Conservation (phyloP, 495 filamentous ascomycete species). For the Haplographium delicatum region DNA sequence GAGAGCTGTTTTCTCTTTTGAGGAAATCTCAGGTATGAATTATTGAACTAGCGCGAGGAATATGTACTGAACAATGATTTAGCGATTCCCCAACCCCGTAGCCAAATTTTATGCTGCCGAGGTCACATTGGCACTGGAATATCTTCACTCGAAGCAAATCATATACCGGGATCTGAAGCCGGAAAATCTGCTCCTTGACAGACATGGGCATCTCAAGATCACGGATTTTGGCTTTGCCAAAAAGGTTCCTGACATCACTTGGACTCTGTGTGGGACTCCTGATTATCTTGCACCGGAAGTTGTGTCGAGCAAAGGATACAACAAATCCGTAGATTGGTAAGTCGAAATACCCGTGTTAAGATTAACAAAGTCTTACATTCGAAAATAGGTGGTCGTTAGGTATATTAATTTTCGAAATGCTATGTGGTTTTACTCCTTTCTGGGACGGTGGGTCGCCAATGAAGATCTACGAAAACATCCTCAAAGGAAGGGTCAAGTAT, state of each 20-base stretch:
- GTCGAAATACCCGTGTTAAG: conserved; percentile 28
- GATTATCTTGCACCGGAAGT: conserved; percentile 98
- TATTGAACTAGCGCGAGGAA: not conserved
- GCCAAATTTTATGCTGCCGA: conserved; percentile 99
- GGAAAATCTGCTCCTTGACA: conserved; percentile 90
- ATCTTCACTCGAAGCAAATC: conserved; percentile 90
- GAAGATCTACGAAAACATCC: conserved; percentile 99
- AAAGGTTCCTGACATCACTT: conserved; percentile 96
- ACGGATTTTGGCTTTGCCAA: conserved; percentile 99
- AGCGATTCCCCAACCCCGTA: conserved; percentile 98
- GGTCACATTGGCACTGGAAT: conserved; percentile 91
- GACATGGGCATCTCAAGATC: conserved; percentile 96
- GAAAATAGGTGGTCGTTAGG: conserved; percentile 90
- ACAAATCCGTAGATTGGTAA: conserved; percentile 98
- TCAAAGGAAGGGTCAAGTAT: conserved; percentile 90
- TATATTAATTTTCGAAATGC: conserved; percentile 99
- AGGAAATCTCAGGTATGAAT: conserved; percentile 87
- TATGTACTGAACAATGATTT: conserved; percentile 10
- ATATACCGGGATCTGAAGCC: conserved; percentile 98
- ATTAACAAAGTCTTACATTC: not conserved
- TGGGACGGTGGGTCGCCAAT: conserved; percentile 97
- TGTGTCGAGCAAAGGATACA: conserved; percentile 95
- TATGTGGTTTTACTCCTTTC: conserved; percentile 97
- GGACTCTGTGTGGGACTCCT: conserved; percentile 98
- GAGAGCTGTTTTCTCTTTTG: conserved; percentile 91